Evolutionary conservation across 1,284 basidiomycete species (phyloP).

Genomic region (Rhodofomes roseus): DNA sequence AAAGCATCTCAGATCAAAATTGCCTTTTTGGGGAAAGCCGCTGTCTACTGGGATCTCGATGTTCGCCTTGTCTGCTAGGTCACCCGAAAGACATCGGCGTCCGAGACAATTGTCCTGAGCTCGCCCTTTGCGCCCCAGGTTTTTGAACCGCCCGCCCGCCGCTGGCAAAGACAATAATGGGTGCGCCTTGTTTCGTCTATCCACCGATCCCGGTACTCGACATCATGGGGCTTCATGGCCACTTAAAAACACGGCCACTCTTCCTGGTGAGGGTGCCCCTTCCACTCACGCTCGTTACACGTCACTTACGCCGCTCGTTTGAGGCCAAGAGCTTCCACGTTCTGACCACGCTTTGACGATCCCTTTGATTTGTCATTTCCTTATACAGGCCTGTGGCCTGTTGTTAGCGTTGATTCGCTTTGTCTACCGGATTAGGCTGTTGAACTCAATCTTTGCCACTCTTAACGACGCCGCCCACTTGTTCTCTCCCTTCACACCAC

Average conservation of each 20-base stretch:
- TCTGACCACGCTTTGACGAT: conserved; percentile 3
- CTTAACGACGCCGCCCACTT: conserved; percentile 3
- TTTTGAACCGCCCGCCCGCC: background rate
- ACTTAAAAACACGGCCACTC: background rate
- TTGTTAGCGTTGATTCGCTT: conserved; percentile 4
- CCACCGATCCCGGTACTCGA: background rate
- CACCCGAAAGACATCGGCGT: background rate
- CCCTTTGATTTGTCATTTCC: background rate
- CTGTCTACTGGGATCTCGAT: conserved; percentile 1
- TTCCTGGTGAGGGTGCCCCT: background rate
- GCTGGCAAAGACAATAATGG: conserved; percentile 5
- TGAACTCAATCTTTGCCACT: background rate
- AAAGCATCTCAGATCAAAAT: background rate
- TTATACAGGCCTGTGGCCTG: background rate
- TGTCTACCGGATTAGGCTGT: background rate
- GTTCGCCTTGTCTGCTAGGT: background rate
- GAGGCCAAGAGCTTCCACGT: background rate
- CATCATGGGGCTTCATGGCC: background rate
- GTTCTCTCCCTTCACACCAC: background rate
- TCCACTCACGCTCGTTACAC: conserved; percentile 3
- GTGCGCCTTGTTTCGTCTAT: conserved; percentile 2
- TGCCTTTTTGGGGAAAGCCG: background rate
- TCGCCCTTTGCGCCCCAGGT: background rate
- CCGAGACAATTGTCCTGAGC: conserved; percentile 1
- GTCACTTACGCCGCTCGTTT: background rate